Base-by-base conservation (phyloP, 768 basidiomycete genomes). In the Phlegmacium glaucopus region DNA sequence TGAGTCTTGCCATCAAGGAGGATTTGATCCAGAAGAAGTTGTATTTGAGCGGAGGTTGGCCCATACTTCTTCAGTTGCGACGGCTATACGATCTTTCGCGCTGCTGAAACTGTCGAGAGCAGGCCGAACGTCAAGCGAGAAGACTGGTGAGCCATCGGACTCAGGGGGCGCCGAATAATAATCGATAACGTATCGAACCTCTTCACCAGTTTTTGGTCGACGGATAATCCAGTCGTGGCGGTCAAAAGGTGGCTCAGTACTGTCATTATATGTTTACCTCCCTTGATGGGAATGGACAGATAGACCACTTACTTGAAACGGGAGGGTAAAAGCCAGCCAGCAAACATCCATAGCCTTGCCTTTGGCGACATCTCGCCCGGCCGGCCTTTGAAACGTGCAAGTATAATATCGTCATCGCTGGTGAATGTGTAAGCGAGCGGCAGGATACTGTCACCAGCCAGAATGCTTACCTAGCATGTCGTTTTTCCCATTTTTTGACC, bases 171-270 rank as follows among this genome's bases (percentile, higher is more conserved):
- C 93, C 39, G 90, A 89, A 67, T 98, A 98, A 69, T 99, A 99
- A 72, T 99, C 96, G 58, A 99, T 98, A 39, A 99, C 89, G 67
- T 99, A 95, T 62, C 91, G 87, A 43, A 92, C 85, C 66, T 92
- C 87, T 56, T 89, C 80, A 13, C 88, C 84, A 1, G 86, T 84
- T 34, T 72, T 71, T 27, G 85, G 83, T 43, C 95, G 84, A 26
- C 87, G 87, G 45, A 99, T 78, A 44, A 96, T 69, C 96, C 96
- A 99, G 70, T 99, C 96, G 64, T 99, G 96, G 7, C 96, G 85
- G 62, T 99, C 96, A 61, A 99, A 98, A 1, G 95, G 96, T 4
- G 92, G 90, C 60, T 93, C 88, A 35, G 83, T 74, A 68, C 94
- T 98, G 59, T 10, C 45, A 39, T 40, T 42, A 34, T 41, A 17